Percentiles rank a stretch among this genome's conserved stretches.
Conservation (phyloP, 805 yeast genomes). For the Limtongia smithiae region DNA sequence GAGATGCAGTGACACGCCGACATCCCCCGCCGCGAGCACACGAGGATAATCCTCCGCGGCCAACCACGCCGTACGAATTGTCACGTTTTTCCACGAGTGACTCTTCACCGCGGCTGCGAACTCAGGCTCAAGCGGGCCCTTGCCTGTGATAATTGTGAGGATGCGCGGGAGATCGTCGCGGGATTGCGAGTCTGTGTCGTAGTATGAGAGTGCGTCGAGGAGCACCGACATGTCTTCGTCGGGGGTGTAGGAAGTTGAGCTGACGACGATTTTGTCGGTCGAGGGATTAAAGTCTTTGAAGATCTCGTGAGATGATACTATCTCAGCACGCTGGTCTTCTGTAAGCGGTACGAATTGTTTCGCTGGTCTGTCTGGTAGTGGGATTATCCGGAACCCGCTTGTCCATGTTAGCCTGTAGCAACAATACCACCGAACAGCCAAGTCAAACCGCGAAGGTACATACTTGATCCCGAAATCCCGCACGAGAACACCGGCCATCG, state of each 20-base stretch:
- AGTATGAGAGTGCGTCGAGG: conserved; percentile 60
- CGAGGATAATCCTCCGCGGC: conserved; percentile 73
- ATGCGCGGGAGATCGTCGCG: conserved; percentile 35
- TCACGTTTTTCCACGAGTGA: conserved; percentile 47
- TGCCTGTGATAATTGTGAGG: conserved; percentile 85
- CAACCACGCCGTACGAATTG: conserved; percentile 71
- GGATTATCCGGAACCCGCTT: conserved; percentile 46
- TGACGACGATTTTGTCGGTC: conserved; percentile 63
- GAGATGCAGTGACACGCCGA: conserved; percentile 85
- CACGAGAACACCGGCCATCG: conserved; percentile 61
- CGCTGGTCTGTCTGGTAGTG: conserved; percentile 85
- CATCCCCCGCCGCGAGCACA: conserved; percentile 69
- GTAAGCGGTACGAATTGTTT: conserved; percentile 55
- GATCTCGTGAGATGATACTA: conserved; percentile 38
- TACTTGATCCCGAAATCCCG: conserved; percentile 51
- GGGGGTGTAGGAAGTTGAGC: conserved; percentile 92
- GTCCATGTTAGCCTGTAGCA: too few species aligned
- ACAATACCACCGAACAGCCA: too few species aligned
- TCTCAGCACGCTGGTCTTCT: conserved; percentile 32
- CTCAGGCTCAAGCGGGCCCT: conserved; percentile 73
- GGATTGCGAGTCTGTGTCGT: conserved; percentile 43
- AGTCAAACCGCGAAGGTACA: too few species aligned
- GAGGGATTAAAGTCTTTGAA: conserved; percentile 39
- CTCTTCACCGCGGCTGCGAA: conserved; percentile 49
- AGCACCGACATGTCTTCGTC: conserved; percentile 83